Percentiles rank a stretch among this genome's conserved stretches.
Conservation (phyloP, 192 early-diverging fungal species). For the Linnemannia exigua region DNA sequence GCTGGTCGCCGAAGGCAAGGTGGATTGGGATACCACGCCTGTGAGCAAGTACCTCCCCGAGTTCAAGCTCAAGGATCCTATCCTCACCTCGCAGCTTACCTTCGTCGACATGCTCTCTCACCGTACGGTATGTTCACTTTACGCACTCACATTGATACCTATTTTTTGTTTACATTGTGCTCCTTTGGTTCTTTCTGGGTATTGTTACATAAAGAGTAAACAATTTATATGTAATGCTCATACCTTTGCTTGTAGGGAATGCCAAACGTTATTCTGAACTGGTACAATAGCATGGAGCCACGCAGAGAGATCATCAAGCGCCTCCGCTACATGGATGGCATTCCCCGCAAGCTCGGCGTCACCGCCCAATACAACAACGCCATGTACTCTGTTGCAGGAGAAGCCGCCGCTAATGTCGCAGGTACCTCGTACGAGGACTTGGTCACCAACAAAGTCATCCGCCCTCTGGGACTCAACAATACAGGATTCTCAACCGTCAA, state of each 20-base stretch:
- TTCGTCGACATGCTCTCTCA: constrained; percentile 15
- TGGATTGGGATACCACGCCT: constrained; percentile 18
- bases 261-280: not conserved
- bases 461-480: constrained; percentile 10
- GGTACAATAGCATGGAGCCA: constrained; percentile 1
- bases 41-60: constrained; percentile 18
- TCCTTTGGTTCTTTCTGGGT: too few relatives aligned
- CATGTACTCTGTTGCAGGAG: constrained; percentile 31
- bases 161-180: too few relatives aligned
- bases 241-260: too few relatives aligned
- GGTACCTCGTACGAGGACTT: constrained; percentile 11
- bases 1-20: constrained; percentile 18
- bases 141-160: too few relatives aligned
- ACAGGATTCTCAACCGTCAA: constrained; percentile 2
- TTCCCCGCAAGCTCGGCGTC: not conserved
- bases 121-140: constrained; percentile 1
- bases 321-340: constrained; percentile 1
- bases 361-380: constrained; percentile 11
- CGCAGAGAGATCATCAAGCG: constrained; percentile 17
- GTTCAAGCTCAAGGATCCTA: constrained; percentile 7
- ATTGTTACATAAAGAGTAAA: too few relatives aligned
- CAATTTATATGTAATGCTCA: too few relatives aligned
- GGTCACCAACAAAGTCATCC: constrained; percentile 19
- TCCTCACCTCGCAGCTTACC: constrained; percentile 12
- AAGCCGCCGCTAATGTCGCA: constrained; percentile 12